Conservation (phyloP, 73 alveolate genomes). For the Symbiodinium natans region DNA sequence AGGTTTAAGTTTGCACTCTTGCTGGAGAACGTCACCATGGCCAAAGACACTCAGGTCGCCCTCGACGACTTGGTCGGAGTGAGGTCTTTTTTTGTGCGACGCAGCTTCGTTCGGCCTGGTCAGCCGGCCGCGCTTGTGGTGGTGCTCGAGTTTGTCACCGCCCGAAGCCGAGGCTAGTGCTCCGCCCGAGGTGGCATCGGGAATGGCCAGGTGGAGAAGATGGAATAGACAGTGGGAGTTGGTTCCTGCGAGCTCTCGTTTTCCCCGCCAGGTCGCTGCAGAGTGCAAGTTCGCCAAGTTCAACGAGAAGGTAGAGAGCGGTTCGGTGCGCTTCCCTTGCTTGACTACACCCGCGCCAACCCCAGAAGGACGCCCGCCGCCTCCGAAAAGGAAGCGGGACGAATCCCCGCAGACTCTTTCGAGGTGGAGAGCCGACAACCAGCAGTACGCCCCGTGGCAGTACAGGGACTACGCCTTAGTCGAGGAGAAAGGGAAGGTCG, state of each 20-base stretch:
- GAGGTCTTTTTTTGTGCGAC: not conserved
- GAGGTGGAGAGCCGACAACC: not conserved
- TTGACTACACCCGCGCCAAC: not conserved
- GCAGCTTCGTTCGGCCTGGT: not conserved
- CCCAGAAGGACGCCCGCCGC: not conserved
- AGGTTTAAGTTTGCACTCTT: not conserved
- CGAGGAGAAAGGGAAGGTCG: no score
- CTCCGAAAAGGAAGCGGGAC: not conserved
- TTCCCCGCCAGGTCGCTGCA: not conserved
- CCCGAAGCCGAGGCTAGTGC: not conserved
- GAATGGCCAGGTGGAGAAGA: not conserved
- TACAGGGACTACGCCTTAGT: not conserved
- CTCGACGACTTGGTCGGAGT: not conserved
- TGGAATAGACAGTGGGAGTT: not conserved
- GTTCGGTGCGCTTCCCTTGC: not conserved
- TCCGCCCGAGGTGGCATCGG: not conserved
- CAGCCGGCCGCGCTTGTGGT: not conserved
- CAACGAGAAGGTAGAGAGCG: not conserved
- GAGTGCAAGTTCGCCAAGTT: not conserved
- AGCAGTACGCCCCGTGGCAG: not conserved
- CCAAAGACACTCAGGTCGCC: not conserved
- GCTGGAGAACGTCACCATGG: not conserved
- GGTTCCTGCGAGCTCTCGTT: not conserved
- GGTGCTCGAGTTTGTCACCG: not conserved
- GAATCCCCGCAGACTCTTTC: not conserved